Percentiles rank a stretch among this genome's conserved stretches.
These are phyloP conservation scores for Lachnellula arida DNA, from an alignment of 2,329 filamentous ascomycete genomes.

Conservation along the genomic window DNA sequence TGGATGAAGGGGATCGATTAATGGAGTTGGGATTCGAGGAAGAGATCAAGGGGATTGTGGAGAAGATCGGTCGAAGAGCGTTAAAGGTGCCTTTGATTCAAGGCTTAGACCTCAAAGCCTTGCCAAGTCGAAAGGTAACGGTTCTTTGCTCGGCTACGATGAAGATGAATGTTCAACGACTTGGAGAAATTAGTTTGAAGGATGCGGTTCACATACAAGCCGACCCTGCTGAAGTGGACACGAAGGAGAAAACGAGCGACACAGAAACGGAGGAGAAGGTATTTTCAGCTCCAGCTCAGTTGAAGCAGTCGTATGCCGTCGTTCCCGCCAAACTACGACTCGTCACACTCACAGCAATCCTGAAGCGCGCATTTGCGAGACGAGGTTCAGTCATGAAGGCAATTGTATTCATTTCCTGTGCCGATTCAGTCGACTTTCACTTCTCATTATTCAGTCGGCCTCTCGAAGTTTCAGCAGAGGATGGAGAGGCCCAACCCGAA, in stretches of 20 bases:
- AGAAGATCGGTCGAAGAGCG: constrained; percentile 64
- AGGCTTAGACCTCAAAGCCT: constrained; percentile 50
- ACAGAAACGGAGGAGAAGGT: constrained; percentile 42
- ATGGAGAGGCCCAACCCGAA: constrained; percentile 29
- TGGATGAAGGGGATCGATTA: constrained; percentile 95
- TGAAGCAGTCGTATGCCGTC: constrained; percentile 87
- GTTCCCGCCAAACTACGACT: constrained; percentile 86
- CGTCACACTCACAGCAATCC: constrained; percentile 76
- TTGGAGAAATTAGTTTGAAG: constrained; percentile 92
- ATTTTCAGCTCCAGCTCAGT: constrained; percentile 82
- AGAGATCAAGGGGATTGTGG: constrained; percentile 82
- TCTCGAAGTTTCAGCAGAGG: constrained; percentile 28
- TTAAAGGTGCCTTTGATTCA: constrained; percentile 56
- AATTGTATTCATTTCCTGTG: constrained; percentile 94
- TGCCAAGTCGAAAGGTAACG: constrained; percentile 75
- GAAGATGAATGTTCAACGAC: constrained; percentile 92
- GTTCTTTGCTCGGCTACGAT: constrained; percentile 94
- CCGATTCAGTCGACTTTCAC: constrained; percentile 95
- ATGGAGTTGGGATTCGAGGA: constrained; percentile 98
- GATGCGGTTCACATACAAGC: constrained; percentile 85
- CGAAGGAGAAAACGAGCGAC: constrained; percentile 44
- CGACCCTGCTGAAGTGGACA: constrained; percentile 45
- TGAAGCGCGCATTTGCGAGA: constrained; percentile 83
- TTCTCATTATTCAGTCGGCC: constrained; percentile 67
- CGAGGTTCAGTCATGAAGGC: constrained; percentile 93